phyloP scores from a whole-genome alignment of 108 stramenopile genomes.

The Conticribra guillardii region DNA sequence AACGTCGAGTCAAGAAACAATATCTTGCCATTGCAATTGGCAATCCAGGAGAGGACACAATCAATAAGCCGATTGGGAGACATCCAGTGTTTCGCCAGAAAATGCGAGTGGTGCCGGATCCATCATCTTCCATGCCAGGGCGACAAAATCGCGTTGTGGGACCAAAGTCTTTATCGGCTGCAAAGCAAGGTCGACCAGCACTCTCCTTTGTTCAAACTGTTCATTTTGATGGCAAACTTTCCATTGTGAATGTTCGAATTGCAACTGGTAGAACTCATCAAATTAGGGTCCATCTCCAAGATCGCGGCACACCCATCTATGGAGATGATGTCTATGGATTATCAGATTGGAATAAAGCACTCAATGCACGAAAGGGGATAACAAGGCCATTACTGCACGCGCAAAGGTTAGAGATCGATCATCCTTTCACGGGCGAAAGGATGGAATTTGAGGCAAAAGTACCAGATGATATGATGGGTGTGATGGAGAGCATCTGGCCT shows the following conservation, averaged over 20 bases:
- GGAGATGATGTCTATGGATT: constrained; percentile 96
- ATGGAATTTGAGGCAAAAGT: constrained; percentile 86
- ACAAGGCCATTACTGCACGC: constrained; percentile 92
- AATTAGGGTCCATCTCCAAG: constrained; percentile 91
- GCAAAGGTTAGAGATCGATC: constrained; percentile 76
- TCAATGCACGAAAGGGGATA: constrained; percentile 74
- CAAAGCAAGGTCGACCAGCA: constrained; percentile 77
- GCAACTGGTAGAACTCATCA: constrained; percentile 97
- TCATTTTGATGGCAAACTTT: constrained; percentile 91
- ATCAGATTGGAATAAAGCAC: constrained; percentile 86
- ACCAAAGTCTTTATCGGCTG: constrained; percentile 3
- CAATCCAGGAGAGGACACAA: constrained; percentile 80
- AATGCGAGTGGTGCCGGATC: constrained; percentile 93
- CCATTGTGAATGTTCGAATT: constrained; percentile 86
- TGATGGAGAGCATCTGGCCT: constrained; percentile 80
- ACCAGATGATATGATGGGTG: constrained; percentile 80
- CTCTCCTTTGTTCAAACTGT: constrained; percentile 79
- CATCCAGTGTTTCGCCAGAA: constrained; percentile 91
- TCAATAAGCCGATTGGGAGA: constrained; percentile 94
- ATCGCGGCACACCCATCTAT: constrained; percentile 93
- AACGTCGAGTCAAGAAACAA: constrained; percentile 82
- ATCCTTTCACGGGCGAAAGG: constrained; percentile 86
- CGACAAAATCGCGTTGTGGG: constrained; percentile 38
- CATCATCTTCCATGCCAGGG: constrained; percentile 35
- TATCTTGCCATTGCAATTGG: constrained; percentile 92